phyloP scores from a whole-genome alignment of 2,329 filamentous ascomycete species.

The Allantophomopsis lycopodina region DNA sequence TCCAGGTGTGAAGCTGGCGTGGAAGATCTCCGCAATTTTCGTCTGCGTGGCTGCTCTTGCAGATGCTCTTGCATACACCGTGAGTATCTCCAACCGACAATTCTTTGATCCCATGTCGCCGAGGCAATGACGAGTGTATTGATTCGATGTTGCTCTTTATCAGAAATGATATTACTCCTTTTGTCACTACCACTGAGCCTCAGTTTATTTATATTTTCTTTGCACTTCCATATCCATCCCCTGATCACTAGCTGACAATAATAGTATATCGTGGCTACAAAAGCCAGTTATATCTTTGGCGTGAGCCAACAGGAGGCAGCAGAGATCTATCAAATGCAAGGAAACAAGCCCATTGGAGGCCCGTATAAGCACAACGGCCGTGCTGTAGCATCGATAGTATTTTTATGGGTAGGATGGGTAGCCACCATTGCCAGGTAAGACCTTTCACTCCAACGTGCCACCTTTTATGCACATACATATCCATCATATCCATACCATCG shows the following conservation, averaged over 20 bases:
- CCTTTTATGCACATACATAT: no score
- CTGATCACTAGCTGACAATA: no score
- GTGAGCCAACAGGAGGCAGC: slow-evolving; percentile 1
- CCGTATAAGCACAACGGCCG: slow-evolving; percentile 33
- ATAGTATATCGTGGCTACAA: background rate
- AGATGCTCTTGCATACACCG: slow-evolving; percentile 32
- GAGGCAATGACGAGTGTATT: background rate
- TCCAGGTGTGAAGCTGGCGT: slow-evolving; percentile 31
- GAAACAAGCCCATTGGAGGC: slow-evolving; percentile 19
- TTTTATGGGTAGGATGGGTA: slow-evolving; percentile 36
- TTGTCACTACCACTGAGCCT: no score
- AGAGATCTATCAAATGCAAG: slow-evolving; percentile 10
- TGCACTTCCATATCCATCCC: no score
- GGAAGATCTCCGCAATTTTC: slow-evolving; percentile 35
- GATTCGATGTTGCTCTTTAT: slow-evolving; percentile 23
- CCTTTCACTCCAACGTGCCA: no score
- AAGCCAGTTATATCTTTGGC: background rate
- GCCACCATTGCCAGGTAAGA: slow-evolving; percentile 29
- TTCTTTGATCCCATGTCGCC: background rate
- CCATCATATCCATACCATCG: no score
- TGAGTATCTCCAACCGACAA: slow-evolving; percentile 9
- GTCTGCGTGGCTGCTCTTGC: slow-evolving; percentile 31
- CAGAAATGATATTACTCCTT: slow-evolving; percentile 6
- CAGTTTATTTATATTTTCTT: no score
- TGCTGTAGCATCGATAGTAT: slow-evolving; percentile 33